phyloP scores from a whole-genome alignment of 768 basidiomycete species.

The Pleurotus sapidus region DNA sequence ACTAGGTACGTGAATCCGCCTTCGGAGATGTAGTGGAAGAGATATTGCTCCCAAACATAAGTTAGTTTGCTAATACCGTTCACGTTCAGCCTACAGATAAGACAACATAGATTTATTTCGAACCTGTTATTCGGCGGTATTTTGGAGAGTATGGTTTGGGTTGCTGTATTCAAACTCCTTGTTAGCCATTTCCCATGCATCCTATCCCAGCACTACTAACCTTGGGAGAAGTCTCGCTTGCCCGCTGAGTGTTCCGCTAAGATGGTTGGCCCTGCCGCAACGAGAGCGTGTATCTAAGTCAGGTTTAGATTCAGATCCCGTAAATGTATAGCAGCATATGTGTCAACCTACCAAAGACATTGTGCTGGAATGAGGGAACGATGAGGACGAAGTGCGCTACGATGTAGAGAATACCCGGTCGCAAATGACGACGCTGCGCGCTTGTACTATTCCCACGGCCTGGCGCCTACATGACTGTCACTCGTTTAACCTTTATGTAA shows the following conservation, averaged over 20 bases:
- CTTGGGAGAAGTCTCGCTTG: slow-evolving; percentile 86
- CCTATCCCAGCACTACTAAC: slow-evolving; percentile 31
- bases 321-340: neutral
- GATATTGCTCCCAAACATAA: slow-evolving; percentile 90
- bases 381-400: neutral
- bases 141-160: slow-evolving; percentile 87
- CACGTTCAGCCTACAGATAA: slow-evolving; percentile 5
- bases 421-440: no score
- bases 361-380: neutral
- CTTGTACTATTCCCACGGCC: no score
- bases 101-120: slow-evolving; percentile 24
- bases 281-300: slow-evolving; percentile 75
- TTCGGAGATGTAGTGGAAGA: slow-evolving; percentile 93
- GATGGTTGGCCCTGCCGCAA: slow-evolving; percentile 74
- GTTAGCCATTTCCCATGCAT: neutral
- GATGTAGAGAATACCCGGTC: no score
- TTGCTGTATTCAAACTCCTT: slow-evolving; percentile 43
- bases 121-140: slow-evolving; percentile 88
- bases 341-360: slow-evolving; percentile 29
- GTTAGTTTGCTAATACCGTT: slow-evolving; percentile 57
- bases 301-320: neutral
- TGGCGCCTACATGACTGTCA: no score
- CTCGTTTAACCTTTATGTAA: no score
- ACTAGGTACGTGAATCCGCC: slow-evolving; percentile 86
- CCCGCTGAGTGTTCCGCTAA: slow-evolving; percentile 86